Evolutionary conservation across 2,329 filamentous ascomycete species (phyloP).

Genomic region (Diaporthe capsici): DNA sequence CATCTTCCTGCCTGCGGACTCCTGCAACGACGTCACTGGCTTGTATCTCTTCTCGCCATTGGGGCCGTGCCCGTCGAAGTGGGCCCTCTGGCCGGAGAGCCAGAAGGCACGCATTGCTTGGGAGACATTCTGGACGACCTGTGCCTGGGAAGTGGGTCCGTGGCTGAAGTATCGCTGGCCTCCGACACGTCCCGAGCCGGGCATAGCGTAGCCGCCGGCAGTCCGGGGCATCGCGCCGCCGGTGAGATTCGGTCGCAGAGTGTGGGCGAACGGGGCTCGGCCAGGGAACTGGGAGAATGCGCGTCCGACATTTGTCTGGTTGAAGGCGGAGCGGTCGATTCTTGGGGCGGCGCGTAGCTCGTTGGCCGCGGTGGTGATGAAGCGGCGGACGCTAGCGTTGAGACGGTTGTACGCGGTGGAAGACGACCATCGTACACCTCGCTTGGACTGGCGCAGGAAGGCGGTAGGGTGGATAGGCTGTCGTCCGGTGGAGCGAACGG

Average conservation of each 20-base stretch:
- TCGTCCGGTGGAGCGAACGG: conserved; percentile 58
- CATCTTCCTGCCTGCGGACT: conserved; percentile 79
- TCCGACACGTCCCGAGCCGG: conserved; percentile 77
- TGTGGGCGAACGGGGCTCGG: conserved; percentile 87
- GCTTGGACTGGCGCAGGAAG: conserved; percentile 65
- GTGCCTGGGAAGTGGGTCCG: conserved; percentile 84
- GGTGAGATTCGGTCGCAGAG: conserved; percentile 91
- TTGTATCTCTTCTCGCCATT: conserved; percentile 86
- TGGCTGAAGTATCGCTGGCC: conserved; percentile 92
- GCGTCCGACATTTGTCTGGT: conserved; percentile 63
- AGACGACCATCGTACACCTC: conserved; percentile 64
- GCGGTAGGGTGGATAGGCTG: conserved; percentile 68
- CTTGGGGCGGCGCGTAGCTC: conserved; percentile 52
- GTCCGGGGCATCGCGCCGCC: conserved; percentile 87
- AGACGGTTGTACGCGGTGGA: conserved; percentile 58
- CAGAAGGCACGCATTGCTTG: conserved; percentile 92
- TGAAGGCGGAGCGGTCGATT: conserved; percentile 64
- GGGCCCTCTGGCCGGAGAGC: conserved; percentile 89
- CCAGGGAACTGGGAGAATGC: conserved; percentile 74
- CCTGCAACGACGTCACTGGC: conserved; percentile 79
- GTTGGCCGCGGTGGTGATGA: conserved; percentile 61
- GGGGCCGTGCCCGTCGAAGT: conserved; percentile 83
- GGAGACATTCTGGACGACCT: conserved; percentile 96
- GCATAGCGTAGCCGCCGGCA: conserved; percentile 87
- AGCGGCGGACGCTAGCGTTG: conserved; percentile 63